Percentiles rank a stretch among this genome's conserved stretches.
phyloP scores from a whole-genome alignment of 768 basidiomycete species.

The Daedaleopsis sinensis region DNA sequence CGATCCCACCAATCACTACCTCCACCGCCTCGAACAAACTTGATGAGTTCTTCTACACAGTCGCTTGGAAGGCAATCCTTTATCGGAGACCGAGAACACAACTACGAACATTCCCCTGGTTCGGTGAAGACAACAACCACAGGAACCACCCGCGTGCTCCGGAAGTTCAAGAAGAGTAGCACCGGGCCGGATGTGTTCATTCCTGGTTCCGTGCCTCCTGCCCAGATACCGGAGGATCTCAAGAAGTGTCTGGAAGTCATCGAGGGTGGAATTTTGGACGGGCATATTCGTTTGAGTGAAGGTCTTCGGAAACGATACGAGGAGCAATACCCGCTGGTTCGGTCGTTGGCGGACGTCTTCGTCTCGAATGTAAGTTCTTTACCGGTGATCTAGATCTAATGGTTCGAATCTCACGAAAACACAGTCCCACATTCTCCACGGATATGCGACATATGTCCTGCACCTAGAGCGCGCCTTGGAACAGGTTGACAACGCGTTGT shows the following conservation, averaged over 20 bases:
- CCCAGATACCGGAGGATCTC: slow-evolving; percentile 86
- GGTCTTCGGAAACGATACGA: slow-evolving; percentile 90
- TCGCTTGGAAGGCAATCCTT: slow-evolving; percentile 75
- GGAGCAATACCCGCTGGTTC: slow-evolving; percentile 92
- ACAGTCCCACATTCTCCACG: slow-evolving; percentile 90
- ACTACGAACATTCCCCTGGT: slow-evolving; percentile 26
- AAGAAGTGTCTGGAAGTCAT: slow-evolving; percentile 85
- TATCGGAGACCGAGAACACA: slow-evolving; percentile 49
- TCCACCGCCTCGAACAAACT: slow-evolving; percentile 58
- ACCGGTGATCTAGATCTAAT: background rate
- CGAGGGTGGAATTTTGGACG: slow-evolving; percentile 83
- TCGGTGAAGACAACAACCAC: slow-evolving; percentile 44
- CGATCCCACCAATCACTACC: slow-evolving; percentile 81
- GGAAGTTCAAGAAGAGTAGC: slow-evolving; percentile 71
- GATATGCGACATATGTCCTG: slow-evolving; percentile 94
- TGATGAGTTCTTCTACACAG: slow-evolving; percentile 63
- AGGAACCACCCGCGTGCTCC: slow-evolving; percentile 49
- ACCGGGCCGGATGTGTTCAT: slow-evolving; percentile 45
- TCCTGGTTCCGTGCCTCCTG: slow-evolving; percentile 62
- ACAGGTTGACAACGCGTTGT: slow-evolving; percentile 81
- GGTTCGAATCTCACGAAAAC: background rate
- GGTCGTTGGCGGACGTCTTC: slow-evolving; percentile 95
- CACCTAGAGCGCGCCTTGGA: slow-evolving; percentile 90
- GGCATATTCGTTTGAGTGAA: slow-evolving; percentile 84
- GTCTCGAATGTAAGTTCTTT: slow-evolving; percentile 75